Base-by-base conservation (phyloP, 768 basidiomycete genomes). In the Leccinum aurantiacum region DNA sequence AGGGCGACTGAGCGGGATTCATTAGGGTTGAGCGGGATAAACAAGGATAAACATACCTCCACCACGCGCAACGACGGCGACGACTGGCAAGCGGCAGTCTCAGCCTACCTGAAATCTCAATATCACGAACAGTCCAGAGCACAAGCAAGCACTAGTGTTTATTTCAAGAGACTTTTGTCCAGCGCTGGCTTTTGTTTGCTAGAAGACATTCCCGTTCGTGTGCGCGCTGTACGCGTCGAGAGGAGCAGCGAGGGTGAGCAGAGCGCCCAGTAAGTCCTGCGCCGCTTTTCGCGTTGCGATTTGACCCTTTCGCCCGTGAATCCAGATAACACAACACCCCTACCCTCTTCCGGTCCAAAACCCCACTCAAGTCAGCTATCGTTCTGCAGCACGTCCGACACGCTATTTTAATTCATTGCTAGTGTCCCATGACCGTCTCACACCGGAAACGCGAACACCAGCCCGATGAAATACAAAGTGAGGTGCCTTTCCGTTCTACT, bases 391-490 rank as follows among this genome's bases (percentile, higher is more conserved):
- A 31, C 41, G 27, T 50, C 37, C 49, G 29, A 35, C 50, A 46
- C 13, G 22, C 38, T 10, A 38, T 37, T 35, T 33, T 52, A 41
- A 6, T 19, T 17, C 61, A 38, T 11, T 44, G 29, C 25, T 27
- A 46, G 17, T 27, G 29, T 47, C 59, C 27, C 50, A 88, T 87
- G 86, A 87, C 86, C 29, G 81, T 88, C 60, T 87, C 85, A 56
- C 84, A 86, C 66, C 82, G 86, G 60, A 88, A 86, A 74, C 80
- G 84, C 55, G 84, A 84, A 71, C 80, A 81, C 61, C 77, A 83
- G 62, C 82, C 84, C 44, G 86, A 88, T 67, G 86, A 88, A 74
- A 82, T 86, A 62, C 79, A 84, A 77, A 80, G 85, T 85, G 75
- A 67, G 81, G 72, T 49, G 49, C 58, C 38, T 47, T 58, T 54